A percentile compares a stretch with the other conserved stretches of the same genome.
Evolutionary conservation across 495 filamentous ascomycete species (phyloP).

Genomic region (Xylaria bambusicola): DNA sequence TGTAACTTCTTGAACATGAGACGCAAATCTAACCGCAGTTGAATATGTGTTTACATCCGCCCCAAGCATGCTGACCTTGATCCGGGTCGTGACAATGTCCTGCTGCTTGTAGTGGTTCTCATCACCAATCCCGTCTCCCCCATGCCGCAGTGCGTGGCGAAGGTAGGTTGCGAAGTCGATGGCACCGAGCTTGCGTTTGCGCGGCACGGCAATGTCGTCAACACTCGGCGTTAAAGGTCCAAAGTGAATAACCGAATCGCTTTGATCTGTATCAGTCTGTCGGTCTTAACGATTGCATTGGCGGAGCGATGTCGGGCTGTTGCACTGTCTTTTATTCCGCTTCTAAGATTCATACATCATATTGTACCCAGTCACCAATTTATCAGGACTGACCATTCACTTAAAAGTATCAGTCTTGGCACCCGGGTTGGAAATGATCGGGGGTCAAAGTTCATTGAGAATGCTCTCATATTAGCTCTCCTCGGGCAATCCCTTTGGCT

Average conservation of each 20-base stretch:
- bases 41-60: too few species aligned
- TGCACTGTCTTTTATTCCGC: background rate
- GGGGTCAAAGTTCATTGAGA: too few species aligned
- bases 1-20: too few species aligned
- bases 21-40: too few species aligned
- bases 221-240: background rate
- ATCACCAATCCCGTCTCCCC: background rate
- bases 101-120: background rate
- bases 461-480: too few species aligned
- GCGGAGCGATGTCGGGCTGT: too few species aligned
- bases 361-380: too few species aligned
- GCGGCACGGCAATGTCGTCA: background rate
- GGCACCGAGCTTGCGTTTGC: background rate
- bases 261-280: too few species aligned
- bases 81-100: background rate
- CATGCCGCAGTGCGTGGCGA: background rate
- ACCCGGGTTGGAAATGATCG: background rate
- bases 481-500: too few species aligned
- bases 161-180: background rate
- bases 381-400: too few species aligned
- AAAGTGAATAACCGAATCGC: background rate
- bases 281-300: too few species aligned
- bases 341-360: background rate
- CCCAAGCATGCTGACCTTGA: slow-evolving; percentile 12
- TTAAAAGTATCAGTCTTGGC: background rate